Evolutionary conservation across 2,329 filamentous ascomycete species (phyloP).

Genomic region (Trichoderma sp.): DNA sequence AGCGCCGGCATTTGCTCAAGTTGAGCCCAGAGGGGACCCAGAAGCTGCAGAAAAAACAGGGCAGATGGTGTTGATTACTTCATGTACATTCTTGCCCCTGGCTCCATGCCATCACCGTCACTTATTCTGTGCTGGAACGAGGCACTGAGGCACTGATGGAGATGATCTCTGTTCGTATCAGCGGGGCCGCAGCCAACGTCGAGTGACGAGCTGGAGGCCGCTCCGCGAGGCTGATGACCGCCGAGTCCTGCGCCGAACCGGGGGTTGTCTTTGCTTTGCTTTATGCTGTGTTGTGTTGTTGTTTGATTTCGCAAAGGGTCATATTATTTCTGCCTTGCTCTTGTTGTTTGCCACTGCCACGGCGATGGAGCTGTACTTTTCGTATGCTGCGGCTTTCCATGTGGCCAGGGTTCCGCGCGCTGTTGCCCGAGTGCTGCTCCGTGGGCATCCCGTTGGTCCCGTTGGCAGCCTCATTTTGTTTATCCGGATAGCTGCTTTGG

Average conservation of each 20-base stretch:
- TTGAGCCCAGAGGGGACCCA: not conserved
- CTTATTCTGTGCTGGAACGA: not conserved
- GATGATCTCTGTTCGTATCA: not conserved
- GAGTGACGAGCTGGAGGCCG: not conserved
- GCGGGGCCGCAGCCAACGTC: not conserved
- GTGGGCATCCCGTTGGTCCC: not conserved
- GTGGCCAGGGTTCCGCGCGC: not conserved
- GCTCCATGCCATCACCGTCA: not conserved
- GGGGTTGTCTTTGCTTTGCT: not conserved
- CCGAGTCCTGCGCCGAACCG: not conserved
- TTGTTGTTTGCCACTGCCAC: not conserved
- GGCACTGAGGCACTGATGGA: not conserved
- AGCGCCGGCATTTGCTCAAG: not conserved
- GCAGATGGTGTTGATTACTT: not conserved
- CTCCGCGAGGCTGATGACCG: not conserved
- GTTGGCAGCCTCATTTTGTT: not conserved
- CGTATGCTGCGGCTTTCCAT: not conserved
- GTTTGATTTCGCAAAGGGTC: not conserved
- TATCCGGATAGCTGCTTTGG: not conserved
- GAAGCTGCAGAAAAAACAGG: slow-evolving; percentile 3
- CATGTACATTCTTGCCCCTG: not conserved
- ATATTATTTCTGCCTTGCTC: not conserved
- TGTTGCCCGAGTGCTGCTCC: not conserved
- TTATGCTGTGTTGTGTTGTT: not conserved
- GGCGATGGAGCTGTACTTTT: not conserved